Base-by-base conservation (phyloP, 257 asterid genomes). In the Forsythia suspensa region DNA sequence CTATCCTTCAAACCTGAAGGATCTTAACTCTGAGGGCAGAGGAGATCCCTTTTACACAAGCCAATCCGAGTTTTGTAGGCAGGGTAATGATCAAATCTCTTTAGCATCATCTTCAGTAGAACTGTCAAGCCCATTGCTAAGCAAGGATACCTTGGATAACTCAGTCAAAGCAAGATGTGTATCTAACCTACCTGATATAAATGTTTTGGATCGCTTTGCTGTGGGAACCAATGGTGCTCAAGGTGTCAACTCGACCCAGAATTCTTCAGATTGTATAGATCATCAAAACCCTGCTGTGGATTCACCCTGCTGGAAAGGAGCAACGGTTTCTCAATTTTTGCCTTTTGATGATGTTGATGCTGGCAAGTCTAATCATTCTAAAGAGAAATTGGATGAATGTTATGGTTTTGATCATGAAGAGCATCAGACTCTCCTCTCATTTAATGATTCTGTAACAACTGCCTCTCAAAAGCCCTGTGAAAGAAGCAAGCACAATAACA, bases 291-390 rank as follows among this genome's bases (percentile, higher is more conserved):
- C 80, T 10, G 91, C 87, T 46, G 96, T 84, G 43, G 99, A 96
- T 86, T 96, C 99, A 37, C 98, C 99, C 71, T 96, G 99, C 86
- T 96, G 98, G 98, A 96, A 84, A 88, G 98, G 98, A 69, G 91
- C 97, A 68, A 85, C 94, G 6, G 87, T 89, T 79, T 85, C 93
- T 82, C 89, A 81, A 29, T 79, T 87, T 70, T 82, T 94, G 42
- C 57, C 83, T 2, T 75, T 88, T 71, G 92, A 87, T 80, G 70
- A 46, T 69, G 80, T 81, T 73, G 98, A 89, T 85, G 76, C 83
- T 61, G 80, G 85, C 80, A 61, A 81, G 46, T 52, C 80, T 6
- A 79, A 74, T 82, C 77, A 59, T n/a, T 75, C 72, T 37, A 80
- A 71, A 78, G 73, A 87, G 46, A 88, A 83, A 68, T 36, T 75